Conservation (phyloP, 139 green algal species). For the Ostreobium quekettii region DNA sequence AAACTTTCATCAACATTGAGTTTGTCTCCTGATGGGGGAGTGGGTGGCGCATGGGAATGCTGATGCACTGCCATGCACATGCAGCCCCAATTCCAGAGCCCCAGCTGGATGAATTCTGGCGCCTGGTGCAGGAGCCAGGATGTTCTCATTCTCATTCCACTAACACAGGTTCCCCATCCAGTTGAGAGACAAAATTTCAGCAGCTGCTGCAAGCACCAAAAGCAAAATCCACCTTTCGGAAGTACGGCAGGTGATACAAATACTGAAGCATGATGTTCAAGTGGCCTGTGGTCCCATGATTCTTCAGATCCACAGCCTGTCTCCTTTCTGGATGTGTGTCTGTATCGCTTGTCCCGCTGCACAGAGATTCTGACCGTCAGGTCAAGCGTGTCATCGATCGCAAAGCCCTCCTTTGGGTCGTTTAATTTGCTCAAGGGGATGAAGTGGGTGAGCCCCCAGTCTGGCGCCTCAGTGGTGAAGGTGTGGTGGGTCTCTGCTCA, state of each 20-base stretch:
- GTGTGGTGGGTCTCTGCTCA: constrained; percentile 50
- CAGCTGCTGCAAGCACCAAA: not conserved
- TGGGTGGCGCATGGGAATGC: too few relatives aligned
- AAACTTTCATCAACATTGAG: not conserved
- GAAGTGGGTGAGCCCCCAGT: constrained; percentile 87
- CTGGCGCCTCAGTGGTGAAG: constrained; percentile 49
- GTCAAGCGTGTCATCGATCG: constrained; percentile 48
- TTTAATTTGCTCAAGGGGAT: constrained; percentile 47
- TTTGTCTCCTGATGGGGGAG: not conserved
- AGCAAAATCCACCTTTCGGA: constrained; percentile 56
- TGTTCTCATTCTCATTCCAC: too few relatives aligned
- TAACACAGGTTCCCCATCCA: too few relatives aligned
- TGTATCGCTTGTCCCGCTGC: not conserved
- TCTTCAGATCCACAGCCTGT: constrained; percentile 93
- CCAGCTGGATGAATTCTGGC: too few relatives aligned
- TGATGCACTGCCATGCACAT: too few relatives aligned
- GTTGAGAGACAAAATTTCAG: too few relatives aligned
- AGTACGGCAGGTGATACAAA: constrained; percentile 86
- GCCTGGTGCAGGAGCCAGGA: too few relatives aligned
- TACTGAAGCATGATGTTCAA: constrained; percentile 98
- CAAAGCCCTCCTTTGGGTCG: constrained; percentile 41
- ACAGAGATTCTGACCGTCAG: constrained; percentile 37
- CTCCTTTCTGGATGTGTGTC: constrained; percentile 39
- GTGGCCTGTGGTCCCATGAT: constrained; percentile 95
- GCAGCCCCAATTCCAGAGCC: too few relatives aligned